Conservation (phyloP, 768 basidiomycete species). For the Imleria badia region DNA sequence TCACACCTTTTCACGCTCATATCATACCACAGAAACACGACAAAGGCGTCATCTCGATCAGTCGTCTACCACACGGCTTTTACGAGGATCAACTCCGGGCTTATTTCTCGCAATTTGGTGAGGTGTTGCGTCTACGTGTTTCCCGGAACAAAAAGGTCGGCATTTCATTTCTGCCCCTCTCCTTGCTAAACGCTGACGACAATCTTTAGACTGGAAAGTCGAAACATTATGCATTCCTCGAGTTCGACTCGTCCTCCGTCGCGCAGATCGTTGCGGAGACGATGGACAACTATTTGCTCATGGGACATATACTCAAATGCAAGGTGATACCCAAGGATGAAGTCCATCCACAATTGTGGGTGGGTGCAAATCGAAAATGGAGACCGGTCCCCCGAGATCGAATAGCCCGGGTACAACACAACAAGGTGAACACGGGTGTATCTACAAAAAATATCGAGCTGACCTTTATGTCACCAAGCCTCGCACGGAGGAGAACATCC, state of each 20-base stretch:
- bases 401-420: conserved; percentile 70
- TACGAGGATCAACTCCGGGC: conserved; percentile 92
- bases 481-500: conserved; percentile 71
- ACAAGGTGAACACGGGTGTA: conserved; percentile 57
- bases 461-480: conserved; percentile 41
- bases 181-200: neutral
- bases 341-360: conserved; percentile 92
- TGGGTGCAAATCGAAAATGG: conserved; percentile 96
- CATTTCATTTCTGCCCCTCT: neutral
- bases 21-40: conserved; percentile 47
- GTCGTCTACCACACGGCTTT: conserved; percentile 95
- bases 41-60: conserved; percentile 83
- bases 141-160: conserved; percentile 91
- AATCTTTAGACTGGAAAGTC: conserved; percentile 79
- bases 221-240: conserved; percentile 96
- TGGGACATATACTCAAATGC: conserved; percentile 92
- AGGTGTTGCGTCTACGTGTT: conserved; percentile 81
- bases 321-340: conserved; percentile 86
- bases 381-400: conserved; percentile 70
- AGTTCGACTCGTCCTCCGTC: conserved; percentile 86
- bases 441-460: neutral
- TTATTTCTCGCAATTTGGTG: conserved; percentile 95
- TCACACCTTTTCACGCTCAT: neutral
- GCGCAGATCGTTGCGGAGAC: conserved; percentile 96
- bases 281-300: conserved; percentile 97